Evolutionary conservation across 1,284 basidiomycete genomes (phyloP), one percentile per base, ranked within the genome.

Genomic region (Vanrija sp.): DNA sequence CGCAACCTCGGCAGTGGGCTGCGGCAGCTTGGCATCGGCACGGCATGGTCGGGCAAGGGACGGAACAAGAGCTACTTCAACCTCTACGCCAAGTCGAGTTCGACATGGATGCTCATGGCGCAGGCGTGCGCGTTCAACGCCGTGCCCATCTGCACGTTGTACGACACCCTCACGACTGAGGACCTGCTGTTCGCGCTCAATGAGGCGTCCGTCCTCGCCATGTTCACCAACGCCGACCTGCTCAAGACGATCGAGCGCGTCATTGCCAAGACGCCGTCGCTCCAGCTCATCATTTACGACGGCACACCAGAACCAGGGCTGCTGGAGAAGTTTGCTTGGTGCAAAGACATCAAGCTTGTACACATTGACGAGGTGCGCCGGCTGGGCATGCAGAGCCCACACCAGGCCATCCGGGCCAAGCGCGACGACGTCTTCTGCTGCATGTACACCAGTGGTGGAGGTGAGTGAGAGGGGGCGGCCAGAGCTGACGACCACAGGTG

Each of bases 361-460:
- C 81, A 82, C 55, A 71, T 95, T 44, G 84, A 87, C 57, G 84
- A 91, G 61, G 78, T 95, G 19, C 83, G 86, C 42, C 75, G 80
- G 55, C 68, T 83, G 6, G 91, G 91, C 18, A 79, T 79, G 65
- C 74, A 72, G 29, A 79, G 85, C 54, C 74, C 84, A 0, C 65
- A 70, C 0, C 83, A 83, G 54, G 71, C 77, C 15, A 81, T 86
- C 21, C 60, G 55, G 15, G 88, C 89, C 0, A 81, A 78, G 50
- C 73, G 80, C 12, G 82, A 86, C 0, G 87, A 86, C 55, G 74
- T 86, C 7, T 88, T 88, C 19, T 90, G 90, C 70, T 93, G 96
- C 78, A 96, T 96, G 93, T 96, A 96, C 80, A 96, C 92, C 25
- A 87, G 85, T 56, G 93, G 93, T n/a, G 88, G 53, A 12, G 47